These are phyloP conservation scores for Hypoxylon sp. DNA, from an alignment of 2,329 filamentous ascomycete genomes.

Conservation along the genomic window DNA sequence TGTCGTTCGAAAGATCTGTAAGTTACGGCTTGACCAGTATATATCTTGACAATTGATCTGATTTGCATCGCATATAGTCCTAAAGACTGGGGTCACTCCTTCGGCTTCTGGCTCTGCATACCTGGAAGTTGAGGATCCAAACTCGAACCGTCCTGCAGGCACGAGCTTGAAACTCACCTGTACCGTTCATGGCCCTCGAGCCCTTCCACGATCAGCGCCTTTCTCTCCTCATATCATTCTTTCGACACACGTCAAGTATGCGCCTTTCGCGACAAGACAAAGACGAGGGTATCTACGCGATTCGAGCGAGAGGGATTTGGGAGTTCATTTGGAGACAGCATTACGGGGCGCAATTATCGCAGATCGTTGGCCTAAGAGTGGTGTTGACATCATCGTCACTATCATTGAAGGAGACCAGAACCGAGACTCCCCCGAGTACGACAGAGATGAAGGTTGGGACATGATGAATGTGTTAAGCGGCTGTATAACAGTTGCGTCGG, in stretches of 20 bases:
- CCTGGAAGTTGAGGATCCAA: constrained; percentile 72
- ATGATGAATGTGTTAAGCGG: constrained; percentile 92
- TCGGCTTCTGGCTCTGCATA: constrained; percentile 95
- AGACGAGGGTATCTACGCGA: constrained; percentile 90
- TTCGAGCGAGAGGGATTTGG: constrained; percentile 86
- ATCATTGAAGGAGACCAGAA: constrained; percentile 95
- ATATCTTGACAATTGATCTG: constrained; percentile 9
- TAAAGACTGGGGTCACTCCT: constrained; percentile 92
- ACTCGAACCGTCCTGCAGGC: constrained; percentile 59
- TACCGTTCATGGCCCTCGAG: constrained; percentile 92
- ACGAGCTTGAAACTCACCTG: constrained; percentile 91
- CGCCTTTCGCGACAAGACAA: constrained; percentile 88
- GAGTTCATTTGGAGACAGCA: constrained; percentile 91
- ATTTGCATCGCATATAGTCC: constrained; percentile 66
- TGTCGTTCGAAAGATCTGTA: constrained; percentile 88
- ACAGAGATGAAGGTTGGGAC: constrained; percentile 79
- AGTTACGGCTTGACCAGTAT: constrained; percentile 52
- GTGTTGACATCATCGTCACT: constrained; percentile 93
- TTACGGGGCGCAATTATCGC: constrained; percentile 90
- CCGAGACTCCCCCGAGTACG: constrained; percentile 62
- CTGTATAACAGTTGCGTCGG: constrained; percentile 93
- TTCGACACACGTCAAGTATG: constrained; percentile 95
- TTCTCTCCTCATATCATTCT: constrained; percentile 95
- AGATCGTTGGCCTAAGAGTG: constrained; percentile 98
- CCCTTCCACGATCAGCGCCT: constrained; percentile 87